These are phyloP conservation scores for Suillus brevipes DNA, from an alignment of 768 basidiomycete species.

Conservation along the genomic window DNA sequence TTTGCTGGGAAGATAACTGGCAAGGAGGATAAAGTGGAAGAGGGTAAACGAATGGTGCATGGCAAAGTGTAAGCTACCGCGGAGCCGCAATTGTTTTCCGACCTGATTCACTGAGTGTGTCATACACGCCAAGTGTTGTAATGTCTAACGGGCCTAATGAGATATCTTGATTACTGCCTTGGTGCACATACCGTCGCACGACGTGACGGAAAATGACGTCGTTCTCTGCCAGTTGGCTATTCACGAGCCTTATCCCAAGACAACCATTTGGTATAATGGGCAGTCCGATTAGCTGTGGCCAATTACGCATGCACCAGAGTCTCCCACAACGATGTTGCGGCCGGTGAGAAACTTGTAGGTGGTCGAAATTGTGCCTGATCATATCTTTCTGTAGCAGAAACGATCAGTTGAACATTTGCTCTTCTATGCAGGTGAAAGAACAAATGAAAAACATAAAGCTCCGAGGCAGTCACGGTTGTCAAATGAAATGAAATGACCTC, in stretches of 20 bases:
- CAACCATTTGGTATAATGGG: background rate
- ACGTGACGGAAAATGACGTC: background rate
- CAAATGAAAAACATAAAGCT: background rate
- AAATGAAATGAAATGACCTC: background rate
- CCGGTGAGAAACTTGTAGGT: background rate
- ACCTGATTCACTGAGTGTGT: too few relatives aligned
- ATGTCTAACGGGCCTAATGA: background rate
- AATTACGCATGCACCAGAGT: background rate
- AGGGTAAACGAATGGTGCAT: constrained; percentile 30
- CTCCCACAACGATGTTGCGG: background rate
- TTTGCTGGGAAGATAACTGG: constrained; percentile 32
- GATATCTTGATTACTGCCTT: background rate
- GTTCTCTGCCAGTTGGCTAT: background rate
- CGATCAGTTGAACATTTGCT: background rate
- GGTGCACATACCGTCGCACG: background rate
- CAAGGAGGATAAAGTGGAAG: constrained; percentile 29
- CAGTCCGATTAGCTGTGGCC: background rate
- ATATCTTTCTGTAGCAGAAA: background rate
- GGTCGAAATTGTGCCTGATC: background rate
- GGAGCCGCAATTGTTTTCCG: background rate
- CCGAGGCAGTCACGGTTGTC: background rate
- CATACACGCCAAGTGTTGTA: background rate
- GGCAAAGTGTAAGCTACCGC: constrained; percentile 18
- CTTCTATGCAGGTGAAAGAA: too few relatives aligned
- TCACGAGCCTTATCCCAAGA: background rate